Conservation (phyloP, 495 filamentous ascomycete species). For the Beverwykella pulmonaria region DNA sequence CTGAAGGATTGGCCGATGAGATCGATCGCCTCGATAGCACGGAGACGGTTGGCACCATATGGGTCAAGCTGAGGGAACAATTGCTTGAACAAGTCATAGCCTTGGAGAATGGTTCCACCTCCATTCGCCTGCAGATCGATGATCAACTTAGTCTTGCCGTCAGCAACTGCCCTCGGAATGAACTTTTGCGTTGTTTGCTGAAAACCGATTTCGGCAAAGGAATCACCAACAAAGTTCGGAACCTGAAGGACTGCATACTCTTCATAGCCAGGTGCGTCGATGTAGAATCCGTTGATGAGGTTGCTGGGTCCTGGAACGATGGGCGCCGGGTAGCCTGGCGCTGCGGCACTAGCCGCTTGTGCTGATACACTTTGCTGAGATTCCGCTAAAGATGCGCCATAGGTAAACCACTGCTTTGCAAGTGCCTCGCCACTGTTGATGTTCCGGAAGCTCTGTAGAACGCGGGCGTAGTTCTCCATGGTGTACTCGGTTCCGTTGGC, state of each 20-base stretch:
- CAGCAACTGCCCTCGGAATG: constrained; percentile 44
- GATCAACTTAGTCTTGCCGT: constrained; percentile 45
- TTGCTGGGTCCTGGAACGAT: constrained; percentile 49
- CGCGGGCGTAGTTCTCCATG: constrained; percentile 35
- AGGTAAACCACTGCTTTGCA: constrained; percentile 18
- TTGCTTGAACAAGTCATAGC: constrained; percentile 49
- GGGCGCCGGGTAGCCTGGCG: constrained; percentile 54
- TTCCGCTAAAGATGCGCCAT: not conserved
- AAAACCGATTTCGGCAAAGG: constrained; percentile 41
- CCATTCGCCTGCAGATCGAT: constrained; percentile 45
- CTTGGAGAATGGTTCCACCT: constrained; percentile 46
- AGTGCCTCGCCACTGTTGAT: constrained; percentile 30
- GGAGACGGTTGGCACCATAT: constrained; percentile 51
- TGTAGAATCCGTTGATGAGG: constrained; percentile 53
- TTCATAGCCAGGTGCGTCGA: constrained; percentile 50
- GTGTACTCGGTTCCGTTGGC: constrained; percentile 39
- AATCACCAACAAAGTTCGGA: constrained; percentile 37
- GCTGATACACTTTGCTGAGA: not conserved
- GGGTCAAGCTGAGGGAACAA: constrained; percentile 51
- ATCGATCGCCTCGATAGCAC: constrained; percentile 50
- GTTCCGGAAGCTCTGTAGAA: constrained; percentile 14
- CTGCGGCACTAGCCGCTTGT: not conserved
- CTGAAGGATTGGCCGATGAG: constrained; percentile 52
- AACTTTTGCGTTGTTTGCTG: constrained; percentile 48
- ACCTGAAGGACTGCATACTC: constrained; percentile 51